Evolutionary conservation across 192 early-diverging fungal genomes (phyloP).

Genomic region (Backusella luteola): DNA sequence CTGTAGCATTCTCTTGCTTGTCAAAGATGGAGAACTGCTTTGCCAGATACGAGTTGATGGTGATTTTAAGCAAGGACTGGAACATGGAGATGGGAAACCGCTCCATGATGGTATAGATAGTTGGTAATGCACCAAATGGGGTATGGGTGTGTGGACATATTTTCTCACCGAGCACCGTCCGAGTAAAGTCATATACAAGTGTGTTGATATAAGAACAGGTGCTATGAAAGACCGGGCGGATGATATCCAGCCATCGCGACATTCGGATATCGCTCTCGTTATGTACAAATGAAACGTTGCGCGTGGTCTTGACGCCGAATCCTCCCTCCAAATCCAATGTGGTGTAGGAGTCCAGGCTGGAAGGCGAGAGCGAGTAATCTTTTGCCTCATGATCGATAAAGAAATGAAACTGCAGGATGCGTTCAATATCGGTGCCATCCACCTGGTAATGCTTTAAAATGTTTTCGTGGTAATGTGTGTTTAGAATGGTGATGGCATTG

Average conservation of each 20-base stretch:
- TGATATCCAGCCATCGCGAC: neutral
- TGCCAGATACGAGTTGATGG: neutral
- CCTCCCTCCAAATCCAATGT: neutral
- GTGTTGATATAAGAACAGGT: neutral
- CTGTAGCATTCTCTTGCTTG: neutral
- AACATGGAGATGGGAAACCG: neutral
- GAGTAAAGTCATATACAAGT: neutral
- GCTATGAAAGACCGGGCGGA: neutral
- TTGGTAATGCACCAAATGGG: neutral
- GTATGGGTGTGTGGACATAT: neutral
- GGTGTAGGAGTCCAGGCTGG: neutral
- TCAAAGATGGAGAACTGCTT: constrained; percentile 5
- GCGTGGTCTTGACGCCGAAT: neutral
- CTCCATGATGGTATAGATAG: neutral
- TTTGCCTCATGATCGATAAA: neutral
- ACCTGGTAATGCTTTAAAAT: neutral
- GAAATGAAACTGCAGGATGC: neutral
- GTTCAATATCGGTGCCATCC: neutral
- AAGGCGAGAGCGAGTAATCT: neutral
- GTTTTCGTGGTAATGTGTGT: neutral
- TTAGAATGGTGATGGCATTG: neutral
- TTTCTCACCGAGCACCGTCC: neutral
- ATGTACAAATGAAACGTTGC: neutral
- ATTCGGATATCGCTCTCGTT: neutral
- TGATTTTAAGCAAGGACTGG: neutral